Evolutionary conservation across 2,329 filamentous ascomycete genomes (phyloP).

Genomic region (Arachnopeziza araneosa): DNA sequence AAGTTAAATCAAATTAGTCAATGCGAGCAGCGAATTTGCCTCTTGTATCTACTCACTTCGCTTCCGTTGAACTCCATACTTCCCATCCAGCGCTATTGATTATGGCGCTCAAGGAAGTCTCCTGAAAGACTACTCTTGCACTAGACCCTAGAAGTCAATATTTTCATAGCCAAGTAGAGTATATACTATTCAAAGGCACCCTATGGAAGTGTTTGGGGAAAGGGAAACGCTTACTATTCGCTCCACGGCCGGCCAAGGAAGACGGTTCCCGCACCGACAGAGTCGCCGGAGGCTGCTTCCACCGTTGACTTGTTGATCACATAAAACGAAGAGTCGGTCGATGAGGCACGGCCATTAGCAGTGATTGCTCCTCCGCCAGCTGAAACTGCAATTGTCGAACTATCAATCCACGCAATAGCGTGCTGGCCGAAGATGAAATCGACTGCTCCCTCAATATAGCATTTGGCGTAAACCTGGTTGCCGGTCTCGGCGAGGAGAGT

Average conservation of each 20-base stretch:
- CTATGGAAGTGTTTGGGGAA: background rate
- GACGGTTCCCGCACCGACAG: conserved; percentile 35
- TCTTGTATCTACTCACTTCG: conserved; percentile 13
- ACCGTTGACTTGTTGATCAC: conserved; percentile 50
- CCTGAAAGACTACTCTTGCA: conserved; percentile 47
- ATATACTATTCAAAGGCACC: too few relatives aligned
- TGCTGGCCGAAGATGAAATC: conserved; percentile 56
- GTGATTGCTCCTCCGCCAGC: conserved; percentile 42
- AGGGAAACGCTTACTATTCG: conserved; percentile 31
- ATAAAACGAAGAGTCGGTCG: conserved; percentile 41
- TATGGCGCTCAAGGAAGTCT: conserved; percentile 40
- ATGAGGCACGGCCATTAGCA: conserved; percentile 38
- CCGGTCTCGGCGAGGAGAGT: background rate
- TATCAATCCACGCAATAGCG: conserved; percentile 46
- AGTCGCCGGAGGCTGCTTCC: conserved; percentile 35
- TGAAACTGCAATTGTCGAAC: conserved; percentile 40
- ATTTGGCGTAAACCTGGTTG: conserved; percentile 48
- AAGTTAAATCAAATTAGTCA: background rate
- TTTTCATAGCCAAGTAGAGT: too few relatives aligned
- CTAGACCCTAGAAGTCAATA: background rate
- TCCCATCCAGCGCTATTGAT: conserved; percentile 48
- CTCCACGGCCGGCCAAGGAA: conserved; percentile 50
- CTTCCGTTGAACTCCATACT: conserved; percentile 38
- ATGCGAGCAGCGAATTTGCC: background rate
- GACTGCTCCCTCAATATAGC: conserved; percentile 51